Percentiles rank a stretch among this genome's conserved stretches.
Conservation (phyloP, 208 protist species). For the Leishmania braziliensis region DNA sequence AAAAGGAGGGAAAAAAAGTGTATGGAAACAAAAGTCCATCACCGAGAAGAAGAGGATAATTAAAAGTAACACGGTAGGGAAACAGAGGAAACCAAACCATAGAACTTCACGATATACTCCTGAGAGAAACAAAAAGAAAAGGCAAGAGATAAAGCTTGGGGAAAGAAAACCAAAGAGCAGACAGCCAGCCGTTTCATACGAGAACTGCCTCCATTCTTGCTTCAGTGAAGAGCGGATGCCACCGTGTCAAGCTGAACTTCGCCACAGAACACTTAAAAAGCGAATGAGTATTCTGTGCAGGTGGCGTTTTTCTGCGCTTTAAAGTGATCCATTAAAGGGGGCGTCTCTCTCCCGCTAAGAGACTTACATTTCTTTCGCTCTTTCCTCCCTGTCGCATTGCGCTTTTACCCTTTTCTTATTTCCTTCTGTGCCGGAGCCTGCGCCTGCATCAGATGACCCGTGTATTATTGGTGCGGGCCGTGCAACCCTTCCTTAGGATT, state of each 20-base stretch:
- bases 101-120: background rate
- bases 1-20: background rate
- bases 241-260: background rate
- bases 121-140: background rate
- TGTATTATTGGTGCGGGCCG: background rate
- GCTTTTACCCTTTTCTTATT: background rate
- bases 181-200: background rate
- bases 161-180: background rate
- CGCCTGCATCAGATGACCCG: background rate
- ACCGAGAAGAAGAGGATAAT: too few relatives aligned
- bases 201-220: background rate
- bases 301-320: background rate
- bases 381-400: background rate
- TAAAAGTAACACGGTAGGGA: background rate
- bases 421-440: background rate
- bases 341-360: background rate
- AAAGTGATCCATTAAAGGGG: background rate
- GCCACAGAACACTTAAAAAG: background rate
- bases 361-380: background rate
- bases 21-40: too few relatives aligned
- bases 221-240: background rate
- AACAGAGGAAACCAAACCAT: background rate
- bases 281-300: background rate
- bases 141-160: background rate
- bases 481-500: background rate